These are phyloP conservation scores for Plasmopara halstedii DNA, from an alignment of 352 stramenopile species.

Conservation along the genomic window DNA sequence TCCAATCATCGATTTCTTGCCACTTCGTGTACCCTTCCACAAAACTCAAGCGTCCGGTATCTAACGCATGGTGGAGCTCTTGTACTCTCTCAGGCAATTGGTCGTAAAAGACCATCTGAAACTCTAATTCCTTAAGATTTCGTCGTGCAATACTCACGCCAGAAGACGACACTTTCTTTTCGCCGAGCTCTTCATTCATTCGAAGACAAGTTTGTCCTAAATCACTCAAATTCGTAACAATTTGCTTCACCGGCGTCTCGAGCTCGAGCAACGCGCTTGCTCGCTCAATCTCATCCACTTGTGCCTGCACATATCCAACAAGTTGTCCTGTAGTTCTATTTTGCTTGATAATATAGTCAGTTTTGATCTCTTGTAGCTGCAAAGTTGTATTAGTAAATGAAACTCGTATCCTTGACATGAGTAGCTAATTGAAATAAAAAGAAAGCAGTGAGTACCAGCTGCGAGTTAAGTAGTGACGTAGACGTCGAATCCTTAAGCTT, in stretches of 20 bases:
- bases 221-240: constrained; percentile 49
- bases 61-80: constrained; percentile 38
- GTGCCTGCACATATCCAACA: constrained; percentile 59
- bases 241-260: constrained; percentile 50
- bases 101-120: constrained; percentile 78
- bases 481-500: constrained; percentile 81
- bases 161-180: constrained; percentile 68
- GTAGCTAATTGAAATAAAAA: not conserved
- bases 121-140: constrained; percentile 76
- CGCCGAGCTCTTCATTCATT: constrained; percentile 79
- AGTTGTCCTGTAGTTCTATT: constrained; percentile 69
- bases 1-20: constrained; percentile 71
- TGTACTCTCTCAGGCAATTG: constrained; percentile 62
- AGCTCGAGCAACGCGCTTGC: constrained; percentile 64
- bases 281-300: constrained; percentile 82
- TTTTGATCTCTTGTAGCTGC: constrained; percentile 80
- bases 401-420: not conserved
- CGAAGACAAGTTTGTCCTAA: constrained; percentile 55
- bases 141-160: constrained; percentile 71
- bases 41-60: constrained; percentile 42
- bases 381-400: not conserved
- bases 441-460: constrained; percentile 29
- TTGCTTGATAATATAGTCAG: constrained; percentile 66
- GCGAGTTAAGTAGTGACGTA: constrained; percentile 74
- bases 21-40: constrained; percentile 60